Evolutionary conservation across 495 filamentous ascomycete species (phyloP), one percentile per base, ranked within the genome.

Genomic region (Bryoglossum gracile): DNA sequence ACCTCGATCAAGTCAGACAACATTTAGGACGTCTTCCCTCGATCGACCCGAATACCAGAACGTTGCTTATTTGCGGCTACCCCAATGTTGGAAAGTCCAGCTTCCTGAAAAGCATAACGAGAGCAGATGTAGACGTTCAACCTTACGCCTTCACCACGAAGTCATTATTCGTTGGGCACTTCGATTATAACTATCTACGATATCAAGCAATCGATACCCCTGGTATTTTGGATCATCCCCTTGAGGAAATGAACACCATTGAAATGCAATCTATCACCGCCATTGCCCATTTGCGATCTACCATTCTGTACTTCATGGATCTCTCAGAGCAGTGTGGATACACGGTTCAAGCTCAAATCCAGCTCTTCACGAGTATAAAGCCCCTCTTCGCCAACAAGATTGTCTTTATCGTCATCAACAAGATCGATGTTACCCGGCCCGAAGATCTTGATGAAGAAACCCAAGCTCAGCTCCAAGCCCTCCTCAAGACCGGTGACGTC

Each of bases 181-280:
- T 97, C 59, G 92, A 98, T 72, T 98, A 96, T 75, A 95, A 94
- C 65, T 97, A 95, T 69, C 76, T 95, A 38, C 83, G 89, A 39
- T 95, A 94, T 72, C 87, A 92, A 65, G 66, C 87, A 78, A 77
- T 95, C 77, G 55, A 75, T 57, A 77, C 74, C 19, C 91, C 91
- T 10, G 92, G 92, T 67, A 95, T 98, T 63, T 73, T 97, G 48
- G 92, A 98, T 62, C 94, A 98, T 64, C 94, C 92, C 11, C 76
- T 98, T 8, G 94, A 97, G 68, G 92, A 98, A 70, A 98, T 98
- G 92, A 98, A 97, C 70, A 96, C 92, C 8, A 98, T 98, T 64
- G 94, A 98, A 67, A 96, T 97, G 90, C 92, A 89, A 65, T 89
- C 84, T 13, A 96, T 98, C 53, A 96, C 91, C 10, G 92, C 92